These are phyloP conservation scores for Purpureocillium lavendulum DNA, from an alignment of 2,329 filamentous ascomycete genomes.

Conservation along the genomic window DNA sequence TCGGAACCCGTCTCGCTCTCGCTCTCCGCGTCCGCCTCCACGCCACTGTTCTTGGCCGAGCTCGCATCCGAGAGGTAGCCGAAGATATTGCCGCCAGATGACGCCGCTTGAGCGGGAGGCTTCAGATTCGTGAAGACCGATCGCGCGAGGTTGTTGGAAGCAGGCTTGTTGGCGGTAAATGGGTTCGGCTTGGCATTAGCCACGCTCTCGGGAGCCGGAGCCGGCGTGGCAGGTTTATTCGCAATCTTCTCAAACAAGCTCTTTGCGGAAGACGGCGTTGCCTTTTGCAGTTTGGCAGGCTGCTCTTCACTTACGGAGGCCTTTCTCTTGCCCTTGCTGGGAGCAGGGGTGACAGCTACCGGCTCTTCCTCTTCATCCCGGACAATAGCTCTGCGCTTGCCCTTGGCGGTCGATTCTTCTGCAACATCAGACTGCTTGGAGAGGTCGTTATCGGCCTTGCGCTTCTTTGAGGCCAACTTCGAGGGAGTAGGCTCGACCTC, in stretches of 20 bases:
- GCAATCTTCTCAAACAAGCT: constrained; percentile 49
- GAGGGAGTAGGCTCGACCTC: constrained; percentile 19
- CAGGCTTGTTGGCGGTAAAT: constrained; percentile 24
- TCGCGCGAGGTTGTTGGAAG: constrained; percentile 28
- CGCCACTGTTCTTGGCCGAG: constrained; percentile 44
- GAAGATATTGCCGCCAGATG: constrained; percentile 44
- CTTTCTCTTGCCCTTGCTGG: constrained; percentile 44
- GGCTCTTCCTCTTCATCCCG: constrained; percentile 28
- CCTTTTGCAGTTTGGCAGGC: constrained; percentile 41
- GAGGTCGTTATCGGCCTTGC: constrained; percentile 47
- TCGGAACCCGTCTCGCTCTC: constrained; percentile 38
- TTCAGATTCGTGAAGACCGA: constrained; percentile 35
- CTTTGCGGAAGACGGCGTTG: constrained; percentile 44
- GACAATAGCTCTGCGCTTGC: constrained; percentile 41
- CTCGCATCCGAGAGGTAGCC: constrained; percentile 50
- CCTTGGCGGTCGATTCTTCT: constrained; percentile 26
- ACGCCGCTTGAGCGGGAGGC: constrained; percentile 13
- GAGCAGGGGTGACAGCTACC: constrained; percentile 15
- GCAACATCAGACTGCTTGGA: constrained; percentile 26
- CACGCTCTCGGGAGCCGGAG: constrained; percentile 15
- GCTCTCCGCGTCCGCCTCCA: constrained; percentile 37
- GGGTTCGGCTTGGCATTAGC: constrained; percentile 22
- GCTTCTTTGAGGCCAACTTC: constrained; percentile 35
- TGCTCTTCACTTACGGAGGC: constrained; percentile 36
- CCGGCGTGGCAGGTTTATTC: constrained; percentile 32